phyloP scores from a whole-genome alignment of 345 rosid genomes.

The Punica granatum region DNA sequence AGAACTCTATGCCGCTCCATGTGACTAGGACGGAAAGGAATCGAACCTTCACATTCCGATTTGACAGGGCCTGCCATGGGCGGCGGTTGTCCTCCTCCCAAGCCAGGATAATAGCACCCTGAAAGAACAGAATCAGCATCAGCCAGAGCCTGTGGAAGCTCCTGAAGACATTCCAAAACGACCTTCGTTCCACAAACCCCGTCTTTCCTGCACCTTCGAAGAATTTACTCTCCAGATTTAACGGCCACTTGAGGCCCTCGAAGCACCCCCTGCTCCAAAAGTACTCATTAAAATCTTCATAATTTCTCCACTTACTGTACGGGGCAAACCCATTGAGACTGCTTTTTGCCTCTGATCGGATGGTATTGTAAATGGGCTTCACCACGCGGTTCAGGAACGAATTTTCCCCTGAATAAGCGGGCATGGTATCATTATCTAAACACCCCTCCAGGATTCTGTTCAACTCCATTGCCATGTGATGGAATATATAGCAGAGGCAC shows the following conservation, averaged over 20 bases:
- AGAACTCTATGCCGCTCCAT: conserved; percentile 61
- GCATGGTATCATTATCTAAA: conserved; percentile 40
- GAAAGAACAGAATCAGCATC: conserved; percentile 64
- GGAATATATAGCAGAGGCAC: conserved; percentile 48
- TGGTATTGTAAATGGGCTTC: conserved; percentile 56
- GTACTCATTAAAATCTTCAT: conserved; percentile 83
- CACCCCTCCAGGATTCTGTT: conserved; percentile 24
- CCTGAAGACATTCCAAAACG: conserved; percentile 72
- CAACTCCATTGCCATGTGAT: conserved; percentile 50
- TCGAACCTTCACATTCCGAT: conserved; percentile 45
- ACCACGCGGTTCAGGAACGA: conserved; percentile 52
- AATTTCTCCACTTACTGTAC: conserved; percentile 86
- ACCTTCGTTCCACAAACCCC: conserved; percentile 83
- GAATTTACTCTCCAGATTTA: conserved; percentile 37
- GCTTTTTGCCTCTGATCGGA: conserved; percentile 41
- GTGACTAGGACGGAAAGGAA: conserved; percentile 70
- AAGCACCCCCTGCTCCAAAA: conserved; percentile 92
- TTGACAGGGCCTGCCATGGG: conserved; percentile 50
- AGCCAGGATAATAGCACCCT: conserved; percentile 67
- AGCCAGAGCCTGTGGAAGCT: conserved; percentile 80
- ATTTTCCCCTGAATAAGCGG: conserved; percentile 42
- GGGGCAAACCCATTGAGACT: conserved; percentile 59
- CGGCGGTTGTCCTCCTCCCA: conserved; percentile 31
- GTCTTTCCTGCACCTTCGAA: conserved; percentile 66
- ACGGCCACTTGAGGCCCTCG: conserved; percentile 60